Conservation (phyloP, 192 early-diverging fungal genomes). For the Gaertneriomyces sp. region DNA sequence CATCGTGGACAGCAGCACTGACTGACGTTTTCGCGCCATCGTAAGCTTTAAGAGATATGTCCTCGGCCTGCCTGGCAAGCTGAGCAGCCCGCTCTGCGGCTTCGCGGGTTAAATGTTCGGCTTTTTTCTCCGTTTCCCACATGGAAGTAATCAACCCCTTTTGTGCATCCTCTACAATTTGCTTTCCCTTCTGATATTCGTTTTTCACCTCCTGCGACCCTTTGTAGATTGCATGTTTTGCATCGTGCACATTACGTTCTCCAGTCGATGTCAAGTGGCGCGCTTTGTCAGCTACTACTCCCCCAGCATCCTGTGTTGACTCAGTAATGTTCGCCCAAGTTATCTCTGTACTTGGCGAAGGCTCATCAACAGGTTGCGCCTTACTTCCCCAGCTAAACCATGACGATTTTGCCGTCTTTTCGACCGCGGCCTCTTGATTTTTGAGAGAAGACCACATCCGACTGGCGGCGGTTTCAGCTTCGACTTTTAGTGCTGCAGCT, state of each 20-base stretch:
- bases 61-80: constrained; percentile 2
- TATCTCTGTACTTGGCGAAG: too few species aligned
- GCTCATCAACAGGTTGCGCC: too few species aligned
- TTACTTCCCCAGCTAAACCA: too few species aligned
- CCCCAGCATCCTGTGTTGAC: not conserved
- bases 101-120: not conserved
- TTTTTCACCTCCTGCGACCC: not conserved
- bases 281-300: not conserved
- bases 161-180: not conserved
- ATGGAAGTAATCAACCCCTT: not conserved
- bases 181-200: constrained; percentile 1
- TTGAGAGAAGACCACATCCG: not conserved
- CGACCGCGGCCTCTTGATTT: too few species aligned
- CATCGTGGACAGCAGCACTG: not conserved
- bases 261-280: not conserved
- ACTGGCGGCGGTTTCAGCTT: constrained; percentile 3
- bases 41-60: not conserved
- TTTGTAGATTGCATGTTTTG: not conserved
- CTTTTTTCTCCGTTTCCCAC: not conserved
- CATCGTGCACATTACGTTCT: not conserved
- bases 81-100: not conserved
- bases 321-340: not conserved
- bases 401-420: too few species aligned
- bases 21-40: not conserved
- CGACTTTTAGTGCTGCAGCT: not conserved